Evolutionary conservation across 2,329 filamentous ascomycete species (phyloP).

Genomic region (Trichoderma arundinaceum): DNA sequence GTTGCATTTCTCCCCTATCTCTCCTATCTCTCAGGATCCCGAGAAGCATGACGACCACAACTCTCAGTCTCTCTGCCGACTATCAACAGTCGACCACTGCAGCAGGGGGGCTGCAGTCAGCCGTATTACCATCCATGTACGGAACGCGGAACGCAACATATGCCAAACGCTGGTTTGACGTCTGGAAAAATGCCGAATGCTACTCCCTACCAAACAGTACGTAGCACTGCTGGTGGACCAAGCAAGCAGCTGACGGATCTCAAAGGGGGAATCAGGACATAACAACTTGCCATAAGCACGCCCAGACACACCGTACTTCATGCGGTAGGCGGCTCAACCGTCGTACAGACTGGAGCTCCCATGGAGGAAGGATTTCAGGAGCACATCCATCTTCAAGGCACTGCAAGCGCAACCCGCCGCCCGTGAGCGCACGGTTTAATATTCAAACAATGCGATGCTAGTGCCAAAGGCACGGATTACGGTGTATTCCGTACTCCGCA

Average conservation of each 20-base stretch:
- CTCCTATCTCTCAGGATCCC: neutral
- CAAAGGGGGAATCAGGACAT: conserved; percentile 3
- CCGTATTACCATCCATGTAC: neutral
- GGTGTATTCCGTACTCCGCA: neutral
- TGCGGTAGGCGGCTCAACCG: neutral
- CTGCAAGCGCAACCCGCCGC: conserved; percentile 12
- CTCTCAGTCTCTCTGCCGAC: neutral
- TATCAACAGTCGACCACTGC: neutral
- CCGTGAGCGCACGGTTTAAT: conserved; percentile 1
- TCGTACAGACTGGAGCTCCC: neutral
- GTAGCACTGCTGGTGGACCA: conserved; percentile 1
- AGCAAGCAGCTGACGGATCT: conserved; percentile 16
- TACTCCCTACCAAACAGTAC: neutral
- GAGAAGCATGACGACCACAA: neutral
- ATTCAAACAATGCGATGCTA: neutral
- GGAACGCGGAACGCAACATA: conserved; percentile 9
- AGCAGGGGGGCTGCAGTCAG: neutral
- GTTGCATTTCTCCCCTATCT: neutral
- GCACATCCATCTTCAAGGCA: neutral
- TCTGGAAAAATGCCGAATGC: neutral
- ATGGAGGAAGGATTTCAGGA: neutral
- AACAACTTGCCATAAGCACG: neutral
- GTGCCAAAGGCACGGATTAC: neutral
- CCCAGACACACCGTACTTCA: neutral
- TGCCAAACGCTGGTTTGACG: conserved; percentile 8